Base-by-base conservation (phyloP, 2,329 filamentous ascomycete genomes). In the Microcyclosporella mali region DNA sequence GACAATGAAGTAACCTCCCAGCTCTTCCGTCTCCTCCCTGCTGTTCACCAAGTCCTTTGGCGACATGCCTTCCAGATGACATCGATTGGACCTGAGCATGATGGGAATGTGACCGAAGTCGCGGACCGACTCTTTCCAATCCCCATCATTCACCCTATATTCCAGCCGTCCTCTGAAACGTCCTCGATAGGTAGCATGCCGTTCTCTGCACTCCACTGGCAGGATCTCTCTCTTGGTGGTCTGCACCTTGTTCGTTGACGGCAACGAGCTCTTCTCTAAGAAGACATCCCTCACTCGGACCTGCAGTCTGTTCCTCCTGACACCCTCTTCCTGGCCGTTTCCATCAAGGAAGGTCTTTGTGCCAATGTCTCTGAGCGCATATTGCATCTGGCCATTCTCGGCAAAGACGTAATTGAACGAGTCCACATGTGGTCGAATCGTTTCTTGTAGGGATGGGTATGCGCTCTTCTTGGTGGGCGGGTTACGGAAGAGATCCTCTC, bases 1-100 rank as follows among this genome's bases (percentile, higher is more conserved):
- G 59, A 98, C 85, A 58, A 98, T 81, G 62, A 97, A 98, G 66
- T 97, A 98, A 33, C 92, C 92, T 29, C 92, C 92, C 25, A 97
- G 70, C 66, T 98, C 92, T 66, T 98, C 92, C 0, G 89, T 85
- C 66, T 98, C 92, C 68, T 98, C 92, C 64, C 95, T 94, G 47
- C 81, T 80, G 51, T 84, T 75, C 21, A 97, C 88, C 12, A 98
- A 75, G 58, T 85, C 75, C 9, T 83, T 82, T 0, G 92, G 92
- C 4, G 87, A 83, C 57, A 89, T 82, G 49, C 84, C 84, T 64
- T 94, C 83, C 18, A 98, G 77, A 62, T 98, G 88, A 63, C 92
- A 98, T 63, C 82, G 77, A 64, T 88, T 94, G 46, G 89, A 92
- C 82, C 89, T 56, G 63, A 97, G 68, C 90, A 97, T 97, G 55